Percentiles rank a stretch among this genome's conserved stretches.
phyloP scores from a whole-genome alignment of 257 asterid species.

The Ballota nigra region DNA sequence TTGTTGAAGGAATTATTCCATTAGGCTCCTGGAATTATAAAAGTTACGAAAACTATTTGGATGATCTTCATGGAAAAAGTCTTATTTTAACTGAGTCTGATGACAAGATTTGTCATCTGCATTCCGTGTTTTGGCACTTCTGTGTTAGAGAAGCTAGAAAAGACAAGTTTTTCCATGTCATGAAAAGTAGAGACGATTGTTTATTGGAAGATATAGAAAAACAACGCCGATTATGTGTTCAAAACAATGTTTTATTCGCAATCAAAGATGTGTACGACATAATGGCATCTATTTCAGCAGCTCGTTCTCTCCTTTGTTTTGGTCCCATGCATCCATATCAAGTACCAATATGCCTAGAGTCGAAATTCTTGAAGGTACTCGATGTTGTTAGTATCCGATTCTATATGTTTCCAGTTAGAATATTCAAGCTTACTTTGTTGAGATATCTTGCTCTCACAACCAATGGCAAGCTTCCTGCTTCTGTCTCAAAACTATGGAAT shows the following conservation, averaged over 20 bases:
- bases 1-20: not conserved
- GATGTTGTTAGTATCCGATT: not conserved
- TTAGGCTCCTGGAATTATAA: no score
- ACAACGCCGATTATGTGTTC: not conserved
- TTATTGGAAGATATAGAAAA: not conserved
- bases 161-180: not conserved
- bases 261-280: not conserved
- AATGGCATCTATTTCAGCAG: not conserved
- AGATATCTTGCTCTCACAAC: constrained; percentile 9
- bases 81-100: no score
- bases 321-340: not conserved
- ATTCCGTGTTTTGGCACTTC: not conserved
- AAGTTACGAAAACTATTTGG: not conserved
- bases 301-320: not conserved
- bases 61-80: not conserved
- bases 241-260: not conserved
- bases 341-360: not conserved
- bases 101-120: not conserved
- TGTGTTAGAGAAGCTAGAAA: not conserved
- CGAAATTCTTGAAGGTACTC: constrained; percentile 1
- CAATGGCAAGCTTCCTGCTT: not conserved
- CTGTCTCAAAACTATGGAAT: not conserved
- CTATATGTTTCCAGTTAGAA: not conserved
- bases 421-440: not conserved
- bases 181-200: not conserved